phyloP scores from a whole-genome alignment of 768 basidiomycete genomes.

The Pisolithus tinctorius region DNA sequence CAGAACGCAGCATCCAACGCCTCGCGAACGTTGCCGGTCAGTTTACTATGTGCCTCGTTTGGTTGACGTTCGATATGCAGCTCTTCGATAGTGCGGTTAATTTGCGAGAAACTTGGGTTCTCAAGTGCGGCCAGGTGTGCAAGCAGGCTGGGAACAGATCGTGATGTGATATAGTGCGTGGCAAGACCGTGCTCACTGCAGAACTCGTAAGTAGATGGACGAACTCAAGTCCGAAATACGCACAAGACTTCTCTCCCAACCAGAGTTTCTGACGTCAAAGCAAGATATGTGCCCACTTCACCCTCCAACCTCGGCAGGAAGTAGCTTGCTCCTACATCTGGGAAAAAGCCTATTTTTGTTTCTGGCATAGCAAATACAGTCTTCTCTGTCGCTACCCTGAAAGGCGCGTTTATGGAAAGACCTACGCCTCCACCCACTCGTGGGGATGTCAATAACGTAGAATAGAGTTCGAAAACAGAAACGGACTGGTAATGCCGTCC shows the following conservation, averaged over 20 bases:
- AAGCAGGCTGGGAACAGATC: slow-evolving; percentile 65
- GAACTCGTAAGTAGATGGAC: slow-evolving; percentile 5
- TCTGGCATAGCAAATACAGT: slow-evolving; percentile 96
- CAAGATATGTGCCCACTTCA: slow-evolving; percentile 89
- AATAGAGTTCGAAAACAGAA: slow-evolving; percentile 7
- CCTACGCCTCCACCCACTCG: slow-evolving; percentile 96
- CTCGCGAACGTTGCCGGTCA: slow-evolving; percentile 57
- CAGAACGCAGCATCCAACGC: slow-evolving; percentile 80
- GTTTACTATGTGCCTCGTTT: slow-evolving; percentile 44
- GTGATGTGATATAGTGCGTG: slow-evolving; percentile 84
- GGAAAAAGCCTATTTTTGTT: slow-evolving; percentile 83
- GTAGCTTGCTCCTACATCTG: slow-evolving; percentile 90
- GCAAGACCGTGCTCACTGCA: slow-evolving; percentile 85
- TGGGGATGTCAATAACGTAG: slow-evolving; percentile 3
- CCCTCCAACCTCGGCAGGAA: slow-evolving; percentile 90
- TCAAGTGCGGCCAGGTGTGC: slow-evolving; percentile 50
- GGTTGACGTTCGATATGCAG: slow-evolving; percentile 50
- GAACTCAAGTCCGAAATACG: slow-evolving; percentile 26
- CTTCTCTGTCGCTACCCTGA: slow-evolving; percentile 90
- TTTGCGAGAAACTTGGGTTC: slow-evolving; percentile 35
- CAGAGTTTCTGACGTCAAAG: slow-evolving; percentile 68
- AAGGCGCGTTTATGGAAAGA: slow-evolving; percentile 73
- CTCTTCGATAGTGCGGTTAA: slow-evolving; percentile 68
- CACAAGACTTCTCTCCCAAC: slow-evolving; percentile 82
- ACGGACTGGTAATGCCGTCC: slow-evolving; percentile 86